phyloP scores from a whole-genome alignment of 139 green algal species.

The Chlorella sp. region DNA sequence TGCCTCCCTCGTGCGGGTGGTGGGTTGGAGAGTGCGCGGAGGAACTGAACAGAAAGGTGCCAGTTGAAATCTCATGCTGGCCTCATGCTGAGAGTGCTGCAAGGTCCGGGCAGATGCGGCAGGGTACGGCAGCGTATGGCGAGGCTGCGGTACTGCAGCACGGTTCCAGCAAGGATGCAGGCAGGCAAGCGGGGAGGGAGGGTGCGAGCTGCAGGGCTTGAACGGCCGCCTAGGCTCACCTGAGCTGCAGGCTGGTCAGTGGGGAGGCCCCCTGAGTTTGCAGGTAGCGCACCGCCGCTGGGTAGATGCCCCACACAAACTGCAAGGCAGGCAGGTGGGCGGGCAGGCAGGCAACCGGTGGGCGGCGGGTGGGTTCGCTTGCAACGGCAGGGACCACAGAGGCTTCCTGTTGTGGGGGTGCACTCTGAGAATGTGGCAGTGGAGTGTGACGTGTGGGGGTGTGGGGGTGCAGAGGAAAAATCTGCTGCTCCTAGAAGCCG shows the following conservation, averaged over 20 bases:
- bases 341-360: background rate
- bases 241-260: conserved; percentile 35
- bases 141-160: background rate
- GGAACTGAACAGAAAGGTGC: too few relatives aligned
- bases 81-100: too few relatives aligned
- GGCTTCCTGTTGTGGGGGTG: too few relatives aligned
- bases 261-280: conserved; percentile 7
- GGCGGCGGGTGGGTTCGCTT: background rate
- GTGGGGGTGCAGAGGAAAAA: too few relatives aligned
- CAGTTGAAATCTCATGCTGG: too few relatives aligned
- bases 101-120: background rate
- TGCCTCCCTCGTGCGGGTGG: too few relatives aligned
- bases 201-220: background rate
- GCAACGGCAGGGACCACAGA: background rate
- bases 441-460: background rate
- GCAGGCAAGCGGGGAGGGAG: background rate
- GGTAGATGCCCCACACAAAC: conserved; percentile 38
- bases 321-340: background rate
- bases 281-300: conserved; percentile 6
- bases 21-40: too few relatives aligned
- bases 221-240: background rate
- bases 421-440: too few relatives aligned
- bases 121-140: background rate
- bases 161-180: background rate
- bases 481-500: too few relatives aligned